Evolutionary conservation across 1,284 basidiomycete genomes (phyloP), one percentile per base, ranked within the genome.

Genomic region (Sanghuangporus weigelae): DNA sequence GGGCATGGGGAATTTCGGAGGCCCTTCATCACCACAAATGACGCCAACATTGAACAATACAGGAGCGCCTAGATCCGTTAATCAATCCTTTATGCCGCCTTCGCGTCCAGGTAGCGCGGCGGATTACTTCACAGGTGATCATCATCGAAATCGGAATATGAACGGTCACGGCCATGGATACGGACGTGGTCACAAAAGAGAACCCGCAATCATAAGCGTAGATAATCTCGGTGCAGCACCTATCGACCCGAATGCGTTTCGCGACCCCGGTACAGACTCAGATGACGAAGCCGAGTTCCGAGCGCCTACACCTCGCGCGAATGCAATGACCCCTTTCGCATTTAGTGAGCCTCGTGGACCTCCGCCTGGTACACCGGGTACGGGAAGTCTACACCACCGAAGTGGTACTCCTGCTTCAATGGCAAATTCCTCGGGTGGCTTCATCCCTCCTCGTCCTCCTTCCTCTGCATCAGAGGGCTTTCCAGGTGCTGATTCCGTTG

Each of bases 61-160:
- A 16, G 11, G 19, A 19, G 44, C 44, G 3, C 42, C 42, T 39
- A 11, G 38, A 38, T 16, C 48, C 39, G 38, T n/a, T 31, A 14
- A 46, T 42, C 12, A 49, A 16, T 11, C 44, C 40, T 35, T 11
- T 51, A 36, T 23, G 44, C 51, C 51, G 12, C 51, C 51, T 54
- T 4, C 11, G 23, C 36, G 23, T 10, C 39, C 60, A 19, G 53
- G 59, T 36, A 60, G 63, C 31, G 58, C 58, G n/a, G 57, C 58
- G 14, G 63, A 64, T 23, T 64, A 64, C 21, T 64, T 60, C 16
- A 38, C 31, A 14, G 59, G 31, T 4, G 59, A 60, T 12, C 59
- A 60, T 54, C 48, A 40, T 51, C 35, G 19, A n/a, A 46, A 21
- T 23, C 14, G 49, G n/a, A 12, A 54, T 46, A 11, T 21, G 42